Evolutionary conservation across 83 land plant genomes (phyloP), one percentile per base, ranked within the genome.

Genomic region (Thuja plicata): DNA sequence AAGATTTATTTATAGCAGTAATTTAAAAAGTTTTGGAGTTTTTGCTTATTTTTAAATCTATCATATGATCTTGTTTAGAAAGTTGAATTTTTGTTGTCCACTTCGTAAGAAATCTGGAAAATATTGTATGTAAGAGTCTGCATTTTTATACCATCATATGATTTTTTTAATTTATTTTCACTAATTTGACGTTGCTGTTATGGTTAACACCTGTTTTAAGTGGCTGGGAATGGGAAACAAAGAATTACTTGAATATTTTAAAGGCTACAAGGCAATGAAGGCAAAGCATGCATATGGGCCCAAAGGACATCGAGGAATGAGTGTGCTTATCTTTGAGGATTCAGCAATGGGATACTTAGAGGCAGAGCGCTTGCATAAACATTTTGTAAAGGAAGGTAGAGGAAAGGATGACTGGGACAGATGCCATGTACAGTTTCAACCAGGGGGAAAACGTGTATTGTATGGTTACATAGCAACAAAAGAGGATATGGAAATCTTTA

Each of bases 191-290:
- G 16, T 8, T n/a, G 35, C 43, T 83, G 11, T 27, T 46, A 83
- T 83, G 85, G 85, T 48, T 81, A 27, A 46, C 15, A 45, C 30
- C 5, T 13, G 34, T 60, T 87, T 87, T 91, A 83, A 97, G 98
- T 97, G 97, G 97, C 80, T 91, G 48, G 99, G 99, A 40, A 97
- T 97, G 99, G 99, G 99, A 55, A 97, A 94, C 90, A 96, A 95
- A 87, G 99, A 97, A 90, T 93, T 97, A 48, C 92, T 96, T 52
- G 98, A 96, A 15, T 92, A 90, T 87, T 97, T 97, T 87, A 90
- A 90, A 70, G 86, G 90, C 0, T 95, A 97, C 92, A 87, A 89
- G 77, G 95, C 97, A 3, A 52, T 88, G 66, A 96, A 93, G 90
- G 98, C 99, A 45, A 91, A 94, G 32, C 97, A 96, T 79, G 92